Conservation (phyloP, 2,329 filamentous ascomycete genomes). For the Metarhizium rileyi region DNA sequence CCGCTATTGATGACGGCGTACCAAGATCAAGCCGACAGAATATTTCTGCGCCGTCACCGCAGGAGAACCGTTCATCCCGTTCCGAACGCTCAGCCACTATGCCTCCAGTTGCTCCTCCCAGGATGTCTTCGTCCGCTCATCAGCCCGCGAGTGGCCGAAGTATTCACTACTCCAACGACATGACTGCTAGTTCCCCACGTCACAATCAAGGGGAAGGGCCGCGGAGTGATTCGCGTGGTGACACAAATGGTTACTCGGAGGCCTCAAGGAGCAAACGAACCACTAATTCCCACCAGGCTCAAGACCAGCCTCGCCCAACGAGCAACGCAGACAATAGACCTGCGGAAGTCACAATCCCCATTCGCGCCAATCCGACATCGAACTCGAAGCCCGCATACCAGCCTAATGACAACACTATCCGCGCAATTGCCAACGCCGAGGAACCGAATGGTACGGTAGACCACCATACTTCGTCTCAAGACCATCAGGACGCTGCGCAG, state of each 20-base stretch:
- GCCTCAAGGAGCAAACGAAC: constrained; percentile 22
- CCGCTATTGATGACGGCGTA: constrained; percentile 26
- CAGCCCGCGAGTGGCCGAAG: constrained; percentile 34
- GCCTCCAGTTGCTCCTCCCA: constrained; percentile 57
- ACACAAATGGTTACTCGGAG: constrained; percentile 19
- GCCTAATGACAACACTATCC: constrained; percentile 68
- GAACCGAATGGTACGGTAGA: constrained; percentile 18
- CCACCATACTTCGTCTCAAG: constrained; percentile 17
- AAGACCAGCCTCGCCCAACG: constrained; percentile 31
- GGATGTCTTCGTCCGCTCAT: constrained; percentile 70
- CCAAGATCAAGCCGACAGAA: constrained; percentile 37
- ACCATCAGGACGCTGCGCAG: constrained; percentile 33
- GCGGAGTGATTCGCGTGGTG: constrained; percentile 24
- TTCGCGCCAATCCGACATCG: constrained; percentile 32
- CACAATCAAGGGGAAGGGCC: constrained; percentile 27
- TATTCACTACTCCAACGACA: constrained; percentile 35
- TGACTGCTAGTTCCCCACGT: constrained; percentile 31
- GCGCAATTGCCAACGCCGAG: constrained; percentile 44
- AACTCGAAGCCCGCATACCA: constrained; percentile 57
- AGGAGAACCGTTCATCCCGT: constrained; percentile 33
- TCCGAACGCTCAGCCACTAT: constrained; percentile 48
- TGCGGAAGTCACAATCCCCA: constrained; percentile 30
- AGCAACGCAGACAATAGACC: constrained; percentile 31
- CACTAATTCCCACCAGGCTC: constrained; percentile 13
- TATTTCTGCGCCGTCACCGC: constrained; percentile 31